phyloP scores from a whole-genome alignment of 106 monocot species.

The Cymbidium sinense region DNA sequence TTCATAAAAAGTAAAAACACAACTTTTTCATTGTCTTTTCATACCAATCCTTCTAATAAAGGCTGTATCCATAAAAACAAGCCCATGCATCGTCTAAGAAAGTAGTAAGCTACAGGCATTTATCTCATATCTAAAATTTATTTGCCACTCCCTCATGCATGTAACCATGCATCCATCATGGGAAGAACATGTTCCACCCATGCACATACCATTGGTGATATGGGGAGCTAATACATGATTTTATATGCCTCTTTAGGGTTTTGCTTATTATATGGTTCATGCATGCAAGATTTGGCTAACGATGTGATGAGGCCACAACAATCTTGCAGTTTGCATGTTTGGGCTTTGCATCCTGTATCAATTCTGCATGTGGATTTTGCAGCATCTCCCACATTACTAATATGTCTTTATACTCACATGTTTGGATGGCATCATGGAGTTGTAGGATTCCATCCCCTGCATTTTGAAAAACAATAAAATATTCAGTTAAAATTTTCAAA shows the following conservation, averaged over 20 bases:
- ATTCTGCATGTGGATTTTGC: slow-evolving; percentile 1
- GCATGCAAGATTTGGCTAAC: background rate
- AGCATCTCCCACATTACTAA: slow-evolving; percentile 22
- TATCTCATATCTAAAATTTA: background rate
- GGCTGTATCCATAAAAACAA: too few species aligned
- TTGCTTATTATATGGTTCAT: background rate
- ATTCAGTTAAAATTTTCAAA: too few species aligned
- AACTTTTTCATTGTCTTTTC: too few species aligned
- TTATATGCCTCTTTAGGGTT: background rate
- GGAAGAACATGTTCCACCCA: background rate
- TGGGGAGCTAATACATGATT: background rate
- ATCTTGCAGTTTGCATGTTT: background rate
- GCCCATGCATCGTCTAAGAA: too few species aligned
- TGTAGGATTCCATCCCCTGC: slow-evolving; percentile 13
- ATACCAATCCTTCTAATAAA: too few species aligned
- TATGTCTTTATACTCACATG: slow-evolving; percentile 14
- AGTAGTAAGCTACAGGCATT: too few species aligned
- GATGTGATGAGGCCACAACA: background rate
- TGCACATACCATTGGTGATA: background rate
- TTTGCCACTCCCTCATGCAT: background rate
- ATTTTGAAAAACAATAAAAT: too few species aligned
- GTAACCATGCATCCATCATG: background rate
- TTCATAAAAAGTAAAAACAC: too few species aligned
- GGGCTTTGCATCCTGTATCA: background rate
- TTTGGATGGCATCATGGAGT: slow-evolving; percentile 16